phyloP scores from a whole-genome alignment of 202 grass and related monocot species.

The Cymbopogon flexuosus region DNA sequence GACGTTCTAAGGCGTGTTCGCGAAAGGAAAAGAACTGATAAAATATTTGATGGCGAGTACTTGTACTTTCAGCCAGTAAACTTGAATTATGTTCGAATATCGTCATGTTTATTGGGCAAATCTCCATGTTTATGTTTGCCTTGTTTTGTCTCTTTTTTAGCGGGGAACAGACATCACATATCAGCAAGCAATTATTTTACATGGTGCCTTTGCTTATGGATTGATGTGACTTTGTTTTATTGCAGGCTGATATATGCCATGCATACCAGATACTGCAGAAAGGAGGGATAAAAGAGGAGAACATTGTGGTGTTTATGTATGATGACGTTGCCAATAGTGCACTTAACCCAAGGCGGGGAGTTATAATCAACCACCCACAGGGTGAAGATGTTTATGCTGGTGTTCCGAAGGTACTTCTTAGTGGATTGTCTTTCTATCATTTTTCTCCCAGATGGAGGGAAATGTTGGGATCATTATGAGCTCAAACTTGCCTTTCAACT shows the following conservation, averaged over 20 bases:
- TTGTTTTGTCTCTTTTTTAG: neutral
- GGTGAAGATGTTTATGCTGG: conserved; percentile 81
- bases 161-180: neutral
- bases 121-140: neutral
- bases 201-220: neutral
- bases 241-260: conserved; percentile 84
- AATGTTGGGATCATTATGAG: neutral
- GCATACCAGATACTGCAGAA: conserved; percentile 74
- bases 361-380: conserved; percentile 74
- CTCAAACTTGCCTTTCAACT: neutral
- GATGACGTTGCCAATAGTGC: conserved; percentile 66
- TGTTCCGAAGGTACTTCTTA: conserved; percentile 59
- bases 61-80: neutral
- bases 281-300: conserved; percentile 69
- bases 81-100: conserved; percentile 3
- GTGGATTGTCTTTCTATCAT: conserved; percentile 1
- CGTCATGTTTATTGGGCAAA: neutral
- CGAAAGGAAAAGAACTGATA: neutral
- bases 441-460: neutral
- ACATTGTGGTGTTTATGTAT: conserved; percentile 91
- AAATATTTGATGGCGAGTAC: neutral
- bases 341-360: conserved; percentile 65
- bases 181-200: neutral
- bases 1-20: too few relatives aligned
- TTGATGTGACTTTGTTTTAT: neutral